Percentiles rank a stretch among this genome's conserved stretches.
Conservation (phyloP, 176 grass and related monocot genomes). For the Oryza glumipatula region DNA sequence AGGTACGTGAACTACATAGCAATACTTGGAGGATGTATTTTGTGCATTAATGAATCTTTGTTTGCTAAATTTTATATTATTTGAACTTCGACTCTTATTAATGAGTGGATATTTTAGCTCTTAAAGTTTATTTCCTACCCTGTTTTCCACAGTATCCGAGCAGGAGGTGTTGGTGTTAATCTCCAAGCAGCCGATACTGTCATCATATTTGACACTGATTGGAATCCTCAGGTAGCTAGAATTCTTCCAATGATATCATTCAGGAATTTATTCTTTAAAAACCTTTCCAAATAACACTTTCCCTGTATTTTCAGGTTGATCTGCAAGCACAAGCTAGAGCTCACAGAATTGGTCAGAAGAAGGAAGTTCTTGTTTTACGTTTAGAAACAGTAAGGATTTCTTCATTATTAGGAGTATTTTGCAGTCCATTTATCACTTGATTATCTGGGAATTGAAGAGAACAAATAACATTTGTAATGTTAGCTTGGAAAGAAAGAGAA, state of each 20-base stretch:
- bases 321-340: slow-evolving; percentile 99
- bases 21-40: slow-evolving; percentile 22
- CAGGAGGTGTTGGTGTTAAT: slow-evolving; percentile 96
- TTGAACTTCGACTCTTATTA: background rate
- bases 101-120: slow-evolving; percentile 37
- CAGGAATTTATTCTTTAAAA: slow-evolving; percentile 16
- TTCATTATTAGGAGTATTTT: slow-evolving; percentile 26
- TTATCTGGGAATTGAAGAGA: slow-evolving; percentile 1
- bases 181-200: slow-evolving; percentile 99
- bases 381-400: slow-evolving; percentile 82
- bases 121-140: slow-evolving; percentile 3
- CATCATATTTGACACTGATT: slow-evolving; percentile 99
- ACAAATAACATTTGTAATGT: slow-evolving; percentile 19
- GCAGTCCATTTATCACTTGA: slow-evolving; percentile 27
- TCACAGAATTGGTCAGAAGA: slow-evolving; percentile 98
- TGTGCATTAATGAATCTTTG: background rate
- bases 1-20: slow-evolving; percentile 59
- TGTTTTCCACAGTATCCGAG: slow-evolving; percentile 81
- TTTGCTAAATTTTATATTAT: slow-evolving; percentile 21
- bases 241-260: slow-evolving; percentile 29
- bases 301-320: slow-evolving; percentile 73
- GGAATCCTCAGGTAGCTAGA: slow-evolving; percentile 95
- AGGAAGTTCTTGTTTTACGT: slow-evolving; percentile 98
- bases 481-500: slow-evolving; percentile 9
- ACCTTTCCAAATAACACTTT: slow-evolving; percentile 8